phyloP scores from a whole-genome alignment of 2,329 filamentous ascomycete species.

The Neofusicoccum cordaticola region DNA sequence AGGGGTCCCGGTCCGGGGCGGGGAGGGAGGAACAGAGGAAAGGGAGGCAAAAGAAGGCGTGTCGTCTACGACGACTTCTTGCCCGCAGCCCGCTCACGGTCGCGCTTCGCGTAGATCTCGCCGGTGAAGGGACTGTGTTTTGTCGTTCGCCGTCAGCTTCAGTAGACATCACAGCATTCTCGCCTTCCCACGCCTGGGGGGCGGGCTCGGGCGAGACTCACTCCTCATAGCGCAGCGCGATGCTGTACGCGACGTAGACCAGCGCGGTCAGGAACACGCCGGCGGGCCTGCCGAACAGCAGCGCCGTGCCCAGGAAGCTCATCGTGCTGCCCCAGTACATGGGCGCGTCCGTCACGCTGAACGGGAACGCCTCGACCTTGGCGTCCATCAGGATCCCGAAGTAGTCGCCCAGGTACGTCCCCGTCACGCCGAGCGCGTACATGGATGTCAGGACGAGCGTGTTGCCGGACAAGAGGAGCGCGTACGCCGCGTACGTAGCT shows the following conservation, averaged over 20 bases:
- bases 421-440: slow-evolving; percentile 87
- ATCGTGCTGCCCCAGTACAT: slow-evolving; percentile 97
- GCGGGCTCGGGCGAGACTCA: background rate
- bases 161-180: too few relatives aligned
- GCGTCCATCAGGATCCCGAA: slow-evolving; percentile 97
- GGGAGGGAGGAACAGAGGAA: background rate
- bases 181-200: too few relatives aligned
- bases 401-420: slow-evolving; percentile 96
- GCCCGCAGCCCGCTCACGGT: slow-evolving; percentile 46
- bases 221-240: slow-evolving; percentile 84
- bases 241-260: slow-evolving; percentile 73
- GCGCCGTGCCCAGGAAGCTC: slow-evolving; percentile 83
- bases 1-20: background rate
- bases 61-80: slow-evolving; percentile 30
- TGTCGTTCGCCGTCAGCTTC: too few relatives aligned
- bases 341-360: slow-evolving; percentile 83
- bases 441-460: slow-evolving; percentile 84
- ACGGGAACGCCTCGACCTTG: slow-evolving; percentile 92
- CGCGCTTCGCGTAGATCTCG: slow-evolving; percentile 86
- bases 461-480: slow-evolving; percentile 73
- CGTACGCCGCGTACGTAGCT: slow-evolving; percentile 63
- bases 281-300: slow-evolving; percentile 83
- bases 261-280: slow-evolving; percentile 72
- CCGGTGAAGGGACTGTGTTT: slow-evolving; percentile 70
- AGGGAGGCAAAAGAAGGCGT: background rate